Conservation (phyloP, 78 protist species). For the Dictyostelium intermedium region DNA sequence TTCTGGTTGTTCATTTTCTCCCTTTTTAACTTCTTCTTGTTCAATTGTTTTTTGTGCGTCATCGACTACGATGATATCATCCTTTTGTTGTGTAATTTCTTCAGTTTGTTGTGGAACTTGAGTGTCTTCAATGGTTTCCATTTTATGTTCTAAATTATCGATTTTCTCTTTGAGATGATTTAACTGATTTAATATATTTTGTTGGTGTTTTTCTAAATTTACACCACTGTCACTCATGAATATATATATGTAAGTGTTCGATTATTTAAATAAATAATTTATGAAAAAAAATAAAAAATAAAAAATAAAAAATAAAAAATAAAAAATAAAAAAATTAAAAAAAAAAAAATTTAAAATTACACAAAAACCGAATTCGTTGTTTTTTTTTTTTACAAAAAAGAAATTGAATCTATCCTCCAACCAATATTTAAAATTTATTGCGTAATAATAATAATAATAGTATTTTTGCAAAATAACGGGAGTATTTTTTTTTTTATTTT, state of each 20-base stretch:
- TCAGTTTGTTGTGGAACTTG: background rate
- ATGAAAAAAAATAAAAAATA: too few species aligned
- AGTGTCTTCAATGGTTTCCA: conserved; percentile 39
- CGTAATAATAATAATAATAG: too few species aligned
- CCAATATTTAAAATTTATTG: too few species aligned
- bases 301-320: background rate
- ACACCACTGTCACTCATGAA: background rate
- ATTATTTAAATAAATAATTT: too few species aligned
- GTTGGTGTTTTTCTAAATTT: background rate
- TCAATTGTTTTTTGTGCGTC: background rate
- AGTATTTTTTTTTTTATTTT: too few species aligned
- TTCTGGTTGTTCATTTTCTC: background rate
- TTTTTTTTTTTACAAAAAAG: too few species aligned
- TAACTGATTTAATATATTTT: background rate
- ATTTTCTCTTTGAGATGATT: background rate
- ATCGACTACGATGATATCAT: background rate
- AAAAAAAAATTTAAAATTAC: too few species aligned
- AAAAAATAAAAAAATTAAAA: background rate
- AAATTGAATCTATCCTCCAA: too few species aligned
- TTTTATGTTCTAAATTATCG: background rate
- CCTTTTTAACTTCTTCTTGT: background rate
- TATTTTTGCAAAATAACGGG: too few species aligned
- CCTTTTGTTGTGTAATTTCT: background rate
- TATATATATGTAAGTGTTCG: background rate
- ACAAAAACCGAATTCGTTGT: too few species aligned